These are phyloP conservation scores for Ogataea angusta DNA, from an alignment of 805 yeast genomes.

Conservation along the genomic window DNA sequence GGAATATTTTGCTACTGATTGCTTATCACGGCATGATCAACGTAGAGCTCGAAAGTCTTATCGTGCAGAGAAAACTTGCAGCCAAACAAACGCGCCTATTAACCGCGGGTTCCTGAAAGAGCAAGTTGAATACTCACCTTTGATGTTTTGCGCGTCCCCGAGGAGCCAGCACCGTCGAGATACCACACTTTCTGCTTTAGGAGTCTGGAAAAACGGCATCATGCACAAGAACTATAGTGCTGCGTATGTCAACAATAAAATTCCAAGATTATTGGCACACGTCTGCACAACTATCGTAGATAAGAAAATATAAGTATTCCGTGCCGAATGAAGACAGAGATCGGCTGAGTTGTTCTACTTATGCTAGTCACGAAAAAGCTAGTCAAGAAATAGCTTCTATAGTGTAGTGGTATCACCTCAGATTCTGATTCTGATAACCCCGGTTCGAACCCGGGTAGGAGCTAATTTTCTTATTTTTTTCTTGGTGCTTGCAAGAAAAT, in stretches of 20 bases:
- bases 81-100: neutral
- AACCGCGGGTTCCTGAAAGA: conserved; percentile 3
- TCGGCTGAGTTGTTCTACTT: neutral
- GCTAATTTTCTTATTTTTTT: conserved; percentile 21
- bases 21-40: too few relatives aligned
- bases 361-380: neutral
- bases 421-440: conserved; percentile 37
- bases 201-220: conserved; percentile 7
- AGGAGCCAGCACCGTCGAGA: neutral
- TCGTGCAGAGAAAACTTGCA: neutral
- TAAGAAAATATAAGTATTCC: neutral
- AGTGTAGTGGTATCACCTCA: conserved; percentile 37
- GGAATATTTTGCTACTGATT: too few relatives aligned
- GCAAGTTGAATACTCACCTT: neutral
- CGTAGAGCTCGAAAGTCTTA: neutral
- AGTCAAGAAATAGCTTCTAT: conserved; percentile 19
- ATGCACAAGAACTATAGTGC: conserved; percentile 1
- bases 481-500: neutral
- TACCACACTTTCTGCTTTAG: conserved; percentile 3
- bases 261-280: neutral
- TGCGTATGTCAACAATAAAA: neutral
- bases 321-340: neutral
- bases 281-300: neutral
- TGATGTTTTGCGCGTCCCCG: neutral
- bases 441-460: conserved; percentile 39